Percentiles rank a stretch among this genome's conserved stretches.
These are phyloP conservation scores for Diplodia corticola DNA, from an alignment of 2,329 filamentous ascomycete genomes.

Conservation along the genomic window DNA sequence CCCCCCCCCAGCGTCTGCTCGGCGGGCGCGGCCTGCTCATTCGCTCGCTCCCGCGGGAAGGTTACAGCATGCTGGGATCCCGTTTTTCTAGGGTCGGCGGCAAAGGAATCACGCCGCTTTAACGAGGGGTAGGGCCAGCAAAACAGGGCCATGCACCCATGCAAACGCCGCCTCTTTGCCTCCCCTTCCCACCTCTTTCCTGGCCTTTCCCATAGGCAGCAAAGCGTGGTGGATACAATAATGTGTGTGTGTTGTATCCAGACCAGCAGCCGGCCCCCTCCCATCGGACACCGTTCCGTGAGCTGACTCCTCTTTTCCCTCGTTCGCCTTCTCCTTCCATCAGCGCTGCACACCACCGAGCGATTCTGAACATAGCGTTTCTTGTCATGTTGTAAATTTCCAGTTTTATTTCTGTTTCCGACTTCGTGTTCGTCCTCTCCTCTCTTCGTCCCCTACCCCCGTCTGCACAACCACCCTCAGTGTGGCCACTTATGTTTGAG, in stretches of 20 bases:
- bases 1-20: neutral
- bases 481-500: neutral
- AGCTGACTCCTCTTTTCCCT: neutral
- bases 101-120: constrained; percentile 9
- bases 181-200: neutral
- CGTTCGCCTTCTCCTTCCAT: neutral
- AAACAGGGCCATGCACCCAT: too few relatives aligned
- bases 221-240: neutral
- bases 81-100: neutral
- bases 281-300: neutral
- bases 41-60: constrained; percentile 8
- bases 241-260: neutral
- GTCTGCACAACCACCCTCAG: neutral
- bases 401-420: neutral
- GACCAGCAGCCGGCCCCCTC: neutral
- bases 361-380: neutral
- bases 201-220: neutral
- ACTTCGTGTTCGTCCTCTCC: neutral
- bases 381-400: too few relatives aligned
- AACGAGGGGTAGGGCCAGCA: neutral
- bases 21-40: neutral
- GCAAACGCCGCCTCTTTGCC: neutral
- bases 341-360: neutral
- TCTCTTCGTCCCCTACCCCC: neutral
- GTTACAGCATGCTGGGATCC: constrained; percentile 14